Percentiles rank a stretch among this genome's conserved stretches.
phyloP scores from a whole-genome alignment of 2,329 filamentous ascomycete genomes.

The Pseudogymnoascus sp. region DNA sequence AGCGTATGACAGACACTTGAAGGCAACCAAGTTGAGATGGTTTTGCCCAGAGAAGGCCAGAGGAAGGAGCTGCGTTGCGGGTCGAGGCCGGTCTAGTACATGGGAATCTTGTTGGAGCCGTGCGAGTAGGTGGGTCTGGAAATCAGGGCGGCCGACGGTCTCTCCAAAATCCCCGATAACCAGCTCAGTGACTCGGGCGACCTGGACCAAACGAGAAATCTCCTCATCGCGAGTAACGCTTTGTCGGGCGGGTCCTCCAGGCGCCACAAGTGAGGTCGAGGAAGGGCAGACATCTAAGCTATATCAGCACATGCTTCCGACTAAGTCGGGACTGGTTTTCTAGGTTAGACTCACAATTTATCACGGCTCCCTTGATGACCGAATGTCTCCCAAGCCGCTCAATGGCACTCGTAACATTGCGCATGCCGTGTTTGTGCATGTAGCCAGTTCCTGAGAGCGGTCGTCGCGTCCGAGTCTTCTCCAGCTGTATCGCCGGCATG shows the following conservation, averaged over 20 bases:
- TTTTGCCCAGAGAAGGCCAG: not conserved
- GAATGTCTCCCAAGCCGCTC: not conserved
- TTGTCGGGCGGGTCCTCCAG: not conserved
- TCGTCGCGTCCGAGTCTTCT: not conserved
- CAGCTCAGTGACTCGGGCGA: not conserved
- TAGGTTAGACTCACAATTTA: not conserved
- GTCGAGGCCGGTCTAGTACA: not conserved
- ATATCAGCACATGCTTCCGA: not conserved
- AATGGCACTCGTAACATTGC: not conserved
- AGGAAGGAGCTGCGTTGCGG: not conserved
- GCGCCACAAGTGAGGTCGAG: not conserved
- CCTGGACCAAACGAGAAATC: not conserved
- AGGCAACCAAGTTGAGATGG: not conserved
- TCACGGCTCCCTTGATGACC: not conserved
- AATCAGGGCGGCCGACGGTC: not conserved
- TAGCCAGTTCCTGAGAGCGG: not conserved
- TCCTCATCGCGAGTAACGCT: not conserved
- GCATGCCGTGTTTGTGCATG: not conserved
- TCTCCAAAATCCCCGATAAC: not conserved
- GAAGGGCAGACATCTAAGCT: not conserved
- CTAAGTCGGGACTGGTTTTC: not conserved
- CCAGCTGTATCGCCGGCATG: not conserved
- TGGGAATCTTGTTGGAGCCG: not conserved
- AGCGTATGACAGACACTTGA: not conserved
- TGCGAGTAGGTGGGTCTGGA: not conserved